phyloP scores from a whole-genome alignment of 768 basidiomycete species.

The Sporobolomyces pararoseus region DNA sequence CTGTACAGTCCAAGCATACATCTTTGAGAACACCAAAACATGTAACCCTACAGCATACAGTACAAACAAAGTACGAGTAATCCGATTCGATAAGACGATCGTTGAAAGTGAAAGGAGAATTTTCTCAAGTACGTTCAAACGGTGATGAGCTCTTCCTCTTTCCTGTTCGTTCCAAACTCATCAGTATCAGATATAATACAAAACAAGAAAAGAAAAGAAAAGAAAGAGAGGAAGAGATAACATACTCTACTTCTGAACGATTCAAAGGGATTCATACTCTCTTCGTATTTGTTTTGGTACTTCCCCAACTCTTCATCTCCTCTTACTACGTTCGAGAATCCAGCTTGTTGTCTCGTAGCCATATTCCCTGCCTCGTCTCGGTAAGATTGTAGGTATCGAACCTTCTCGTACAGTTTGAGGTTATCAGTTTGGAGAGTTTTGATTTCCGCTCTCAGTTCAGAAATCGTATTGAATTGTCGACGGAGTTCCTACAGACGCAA shows the following conservation, averaged over 20 bases:
- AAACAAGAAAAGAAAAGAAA: background rate
- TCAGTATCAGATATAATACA: background rate
- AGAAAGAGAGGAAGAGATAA: slow-evolving; percentile 39
- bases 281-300: slow-evolving; percentile 88
- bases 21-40: slow-evolving; percentile 61
- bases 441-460: slow-evolving; percentile 86
- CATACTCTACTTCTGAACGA: slow-evolving; percentile 89
- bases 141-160: slow-evolving; percentile 86
- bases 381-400: slow-evolving; percentile 97
- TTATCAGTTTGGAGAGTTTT: slow-evolving; percentile 91
- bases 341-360: slow-evolving; percentile 54
- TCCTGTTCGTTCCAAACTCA: slow-evolving; percentile 63
- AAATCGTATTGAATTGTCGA: slow-evolving; percentile 89
- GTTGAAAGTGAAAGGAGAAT: slow-evolving; percentile 79
- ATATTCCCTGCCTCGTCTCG: slow-evolving; percentile 63
- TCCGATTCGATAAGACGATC: slow-evolving; percentile 78
- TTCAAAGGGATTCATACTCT: slow-evolving; percentile 97
- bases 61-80: slow-evolving; percentile 83
- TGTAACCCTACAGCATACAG: slow-evolving; percentile 78
- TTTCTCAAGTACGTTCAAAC: slow-evolving; percentile 84
- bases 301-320: slow-evolving; percentile 71
- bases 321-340: slow-evolving; percentile 36
- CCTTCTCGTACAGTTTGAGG: slow-evolving; percentile 96
- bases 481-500: slow-evolving; percentile 69
- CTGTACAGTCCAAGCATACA: slow-evolving; percentile 22